Percentiles rank a stretch among this genome's conserved stretches.
Conservation (phyloP, 2,329 filamentous ascomycete species). For the Fusarium sp. region DNA sequence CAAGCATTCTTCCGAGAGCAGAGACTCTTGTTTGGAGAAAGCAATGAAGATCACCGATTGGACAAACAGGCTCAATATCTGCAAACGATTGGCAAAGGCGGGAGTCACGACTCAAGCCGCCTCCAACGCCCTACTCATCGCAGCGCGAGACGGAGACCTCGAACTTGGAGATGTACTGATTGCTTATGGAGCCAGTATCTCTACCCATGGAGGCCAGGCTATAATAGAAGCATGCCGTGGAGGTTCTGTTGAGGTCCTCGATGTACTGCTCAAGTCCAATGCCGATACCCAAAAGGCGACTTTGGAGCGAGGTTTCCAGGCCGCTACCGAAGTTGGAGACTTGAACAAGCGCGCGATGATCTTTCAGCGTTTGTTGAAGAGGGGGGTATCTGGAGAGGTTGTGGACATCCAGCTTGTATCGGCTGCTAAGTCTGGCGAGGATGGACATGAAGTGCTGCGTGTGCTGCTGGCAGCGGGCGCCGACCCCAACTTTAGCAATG, state of each 20-base stretch:
- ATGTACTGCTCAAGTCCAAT: slow-evolving; percentile 60
- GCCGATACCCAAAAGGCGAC: slow-evolving; percentile 54
- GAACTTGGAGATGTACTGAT: slow-evolving; percentile 63
- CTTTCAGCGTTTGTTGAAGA: slow-evolving; percentile 62
- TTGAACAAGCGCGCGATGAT: slow-evolving; percentile 61
- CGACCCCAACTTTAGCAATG: slow-evolving; percentile 65
- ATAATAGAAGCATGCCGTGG: slow-evolving; percentile 65
- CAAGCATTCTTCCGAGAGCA: slow-evolving; percentile 51
- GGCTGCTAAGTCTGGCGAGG: slow-evolving; percentile 62
- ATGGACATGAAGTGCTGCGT: slow-evolving; percentile 60
- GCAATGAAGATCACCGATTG: slow-evolving; percentile 57
- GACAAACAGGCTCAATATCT: slow-evolving; percentile 56
- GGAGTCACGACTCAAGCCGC: slow-evolving; percentile 59
- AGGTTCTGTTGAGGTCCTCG: slow-evolving; percentile 61
- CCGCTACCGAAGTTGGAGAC: slow-evolving; percentile 64
- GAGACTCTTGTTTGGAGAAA: slow-evolving; percentile 57
- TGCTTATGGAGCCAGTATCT: slow-evolving; percentile 62
- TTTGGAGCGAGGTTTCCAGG: slow-evolving; percentile 64
- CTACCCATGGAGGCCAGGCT: slow-evolving; percentile 63
- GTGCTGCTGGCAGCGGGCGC: slow-evolving; percentile 65
- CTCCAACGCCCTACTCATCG: slow-evolving; percentile 62
- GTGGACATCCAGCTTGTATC: slow-evolving; percentile 65
- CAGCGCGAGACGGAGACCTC: slow-evolving; percentile 65
- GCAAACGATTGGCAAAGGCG: slow-evolving; percentile 57
- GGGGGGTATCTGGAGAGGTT: slow-evolving; percentile 62